A percentile compares a stretch with the other conserved stretches of the same genome.
Evolutionary conservation across 495 filamentous ascomycete species (phyloP).

Genomic region (Baudoinia panamericana): DNA sequence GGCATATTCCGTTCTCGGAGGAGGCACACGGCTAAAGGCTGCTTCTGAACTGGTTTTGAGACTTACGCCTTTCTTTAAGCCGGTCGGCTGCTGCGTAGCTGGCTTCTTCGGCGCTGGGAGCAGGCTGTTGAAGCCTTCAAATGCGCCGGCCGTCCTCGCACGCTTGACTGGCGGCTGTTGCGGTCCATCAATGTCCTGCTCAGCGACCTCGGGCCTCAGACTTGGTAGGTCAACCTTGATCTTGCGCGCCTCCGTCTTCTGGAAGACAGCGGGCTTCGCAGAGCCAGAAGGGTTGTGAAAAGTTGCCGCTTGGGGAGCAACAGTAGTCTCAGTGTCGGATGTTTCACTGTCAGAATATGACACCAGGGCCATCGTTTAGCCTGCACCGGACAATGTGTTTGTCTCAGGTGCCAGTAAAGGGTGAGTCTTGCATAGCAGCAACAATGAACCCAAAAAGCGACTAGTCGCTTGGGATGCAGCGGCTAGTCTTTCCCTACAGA

Average conservation of each 20-base stretch:
- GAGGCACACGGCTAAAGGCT: constrained; percentile 53
- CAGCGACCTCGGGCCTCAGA: constrained; percentile 31
- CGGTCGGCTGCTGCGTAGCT: constrained; percentile 26
- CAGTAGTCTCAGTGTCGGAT: constrained; percentile 41
- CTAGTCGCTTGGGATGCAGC: too few relatives aligned
- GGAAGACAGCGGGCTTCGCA: constrained; percentile 39
- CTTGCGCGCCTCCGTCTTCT: constrained; percentile 67
- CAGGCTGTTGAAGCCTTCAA: constrained; percentile 68
- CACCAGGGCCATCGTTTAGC: constrained; percentile 30
- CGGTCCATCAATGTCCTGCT: constrained; percentile 26
- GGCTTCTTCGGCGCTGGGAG: constrained; percentile 72
- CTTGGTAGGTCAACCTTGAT: constrained; percentile 63
- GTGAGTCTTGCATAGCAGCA: too few relatives aligned
- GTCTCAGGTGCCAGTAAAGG: too few relatives aligned
- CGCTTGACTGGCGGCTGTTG: constrained; percentile 63
- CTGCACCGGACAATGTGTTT: too few relatives aligned
- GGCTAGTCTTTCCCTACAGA: too few relatives aligned
- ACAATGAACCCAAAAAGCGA: too few relatives aligned
- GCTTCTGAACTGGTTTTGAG: constrained; percentile 69
- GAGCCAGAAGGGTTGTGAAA: too few relatives aligned
- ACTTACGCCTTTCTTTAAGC: constrained; percentile 42
- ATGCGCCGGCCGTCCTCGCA: constrained; percentile 42
- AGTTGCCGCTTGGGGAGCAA: constrained; percentile 29
- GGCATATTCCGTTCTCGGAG: constrained; percentile 12
- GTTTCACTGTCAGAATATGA: constrained; percentile 59